phyloP scores from a whole-genome alignment of 202 grass and related monocot genomes.

The Brachypodium distachyon region DNA sequence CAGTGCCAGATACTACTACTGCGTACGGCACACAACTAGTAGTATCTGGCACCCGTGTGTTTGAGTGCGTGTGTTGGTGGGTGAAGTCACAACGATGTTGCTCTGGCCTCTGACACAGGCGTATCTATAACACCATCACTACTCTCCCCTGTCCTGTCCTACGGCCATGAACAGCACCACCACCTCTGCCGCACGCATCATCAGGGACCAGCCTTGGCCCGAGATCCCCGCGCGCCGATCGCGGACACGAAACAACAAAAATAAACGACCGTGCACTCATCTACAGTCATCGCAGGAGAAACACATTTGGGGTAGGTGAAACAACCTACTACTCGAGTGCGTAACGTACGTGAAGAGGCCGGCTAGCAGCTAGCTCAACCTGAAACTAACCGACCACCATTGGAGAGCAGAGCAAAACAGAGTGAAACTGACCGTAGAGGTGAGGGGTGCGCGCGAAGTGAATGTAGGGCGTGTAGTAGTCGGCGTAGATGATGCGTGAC shows the following conservation, averaged over 20 bases:
- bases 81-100: slow-evolving; percentile 1
- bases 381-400: slow-evolving; percentile 8
- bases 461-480: slow-evolving; percentile 79
- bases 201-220: neutral
- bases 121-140: neutral
- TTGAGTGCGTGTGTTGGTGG: neutral
- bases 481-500: slow-evolving; percentile 48
- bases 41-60: too few relatives aligned
- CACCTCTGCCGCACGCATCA: neutral
- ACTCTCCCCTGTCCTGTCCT: neutral
- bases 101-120: slow-evolving; percentile 13
- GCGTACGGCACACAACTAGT: too few relatives aligned
- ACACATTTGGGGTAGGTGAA: too few relatives aligned
- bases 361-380: neutral
- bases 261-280: neutral
- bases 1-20: neutral
- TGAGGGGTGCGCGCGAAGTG: slow-evolving; percentile 68
- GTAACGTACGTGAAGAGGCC: too few relatives aligned
- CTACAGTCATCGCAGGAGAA: neutral
- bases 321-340: too few relatives aligned
- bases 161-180: too few relatives aligned
- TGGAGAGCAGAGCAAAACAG: neutral
- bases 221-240: neutral
- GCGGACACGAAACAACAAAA: neutral
- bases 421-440: slow-evolving; percentile 50